Evolutionary conservation across 177 flowering plant genomes (phyloP).

Genomic region (Vitis hybrid): DNA sequence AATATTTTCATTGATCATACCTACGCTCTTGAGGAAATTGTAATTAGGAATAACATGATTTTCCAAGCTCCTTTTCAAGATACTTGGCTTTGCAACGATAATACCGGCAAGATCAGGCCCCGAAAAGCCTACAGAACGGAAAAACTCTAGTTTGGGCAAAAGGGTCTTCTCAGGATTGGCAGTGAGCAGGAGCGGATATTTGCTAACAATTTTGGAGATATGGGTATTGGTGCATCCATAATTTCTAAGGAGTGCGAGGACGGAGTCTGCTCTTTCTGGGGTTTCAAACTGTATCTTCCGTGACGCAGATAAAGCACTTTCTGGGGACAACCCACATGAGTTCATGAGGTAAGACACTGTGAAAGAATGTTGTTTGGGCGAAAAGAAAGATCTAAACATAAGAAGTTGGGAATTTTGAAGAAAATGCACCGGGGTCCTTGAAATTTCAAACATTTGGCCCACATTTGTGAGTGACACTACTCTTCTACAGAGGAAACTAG

Average conservation of each 20-base stretch:
- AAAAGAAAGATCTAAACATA: no score
- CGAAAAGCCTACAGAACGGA: background rate
- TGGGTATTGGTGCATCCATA: background rate
- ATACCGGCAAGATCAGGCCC: background rate
- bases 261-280: background rate
- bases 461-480: no score
- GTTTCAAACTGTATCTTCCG: background rate
- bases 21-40: background rate
- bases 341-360: background rate
- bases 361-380: no score
- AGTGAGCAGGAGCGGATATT: background rate
- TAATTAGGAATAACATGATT: background rate
- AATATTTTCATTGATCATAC: background rate
- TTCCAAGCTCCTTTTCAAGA: background rate
- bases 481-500: no score
- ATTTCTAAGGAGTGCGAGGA: background rate
- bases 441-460: no score
- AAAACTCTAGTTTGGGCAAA: slow-evolving; percentile 8
- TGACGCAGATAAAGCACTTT: background rate
- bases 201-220: background rate
- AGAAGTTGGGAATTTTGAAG: no score
- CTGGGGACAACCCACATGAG: slow-evolving; percentile 2
- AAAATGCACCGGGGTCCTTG: no score
- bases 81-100: background rate
- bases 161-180: slow-evolving; percentile 5